These are phyloP conservation scores for Panaeolus cyanescens DNA, from an alignment of 768 basidiomycete species.

Conservation along the genomic window DNA sequence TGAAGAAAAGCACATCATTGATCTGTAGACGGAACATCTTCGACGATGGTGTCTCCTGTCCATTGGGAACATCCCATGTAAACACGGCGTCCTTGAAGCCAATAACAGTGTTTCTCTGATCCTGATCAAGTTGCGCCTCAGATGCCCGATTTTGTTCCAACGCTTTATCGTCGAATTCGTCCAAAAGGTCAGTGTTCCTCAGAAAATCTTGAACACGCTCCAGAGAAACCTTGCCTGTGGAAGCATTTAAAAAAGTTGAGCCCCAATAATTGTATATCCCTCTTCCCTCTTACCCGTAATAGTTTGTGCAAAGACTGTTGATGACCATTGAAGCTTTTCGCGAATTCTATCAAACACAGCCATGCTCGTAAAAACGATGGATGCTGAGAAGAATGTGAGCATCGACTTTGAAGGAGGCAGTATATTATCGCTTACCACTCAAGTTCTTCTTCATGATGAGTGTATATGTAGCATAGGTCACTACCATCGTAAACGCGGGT, in stretches of 20 bases:
- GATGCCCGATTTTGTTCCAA: slow-evolving; percentile 11
- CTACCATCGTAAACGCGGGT: slow-evolving; percentile 66
- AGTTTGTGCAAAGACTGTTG: slow-evolving; percentile 25
- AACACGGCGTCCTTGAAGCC: slow-evolving; percentile 57
- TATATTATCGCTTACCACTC: slow-evolving; percentile 24
- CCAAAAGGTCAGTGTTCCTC: slow-evolving; percentile 50
- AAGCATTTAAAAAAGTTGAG: slow-evolving; percentile 21
- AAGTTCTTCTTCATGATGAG: slow-evolving; percentile 41
- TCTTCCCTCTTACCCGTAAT: slow-evolving; percentile 26
- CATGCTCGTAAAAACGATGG: slow-evolving; percentile 54
- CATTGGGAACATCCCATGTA: slow-evolving; percentile 46
- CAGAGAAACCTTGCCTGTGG: slow-evolving; percentile 52
- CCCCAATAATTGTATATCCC: background rate
- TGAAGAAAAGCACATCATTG: slow-evolving; percentile 56
- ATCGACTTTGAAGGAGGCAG: slow-evolving; percentile 23
- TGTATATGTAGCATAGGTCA: slow-evolving; percentile 61
- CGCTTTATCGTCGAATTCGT: slow-evolving; percentile 26
- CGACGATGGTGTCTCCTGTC: slow-evolving; percentile 40
- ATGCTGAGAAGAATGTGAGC: slow-evolving; percentile 26
- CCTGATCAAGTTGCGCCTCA: background rate
- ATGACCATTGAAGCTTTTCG: slow-evolving; percentile 44
- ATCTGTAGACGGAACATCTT: slow-evolving; percentile 54
- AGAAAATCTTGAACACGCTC: slow-evolving; percentile 51
- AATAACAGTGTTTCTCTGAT: slow-evolving; percentile 36
- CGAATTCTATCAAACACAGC: slow-evolving; percentile 66